A percentile compares a stretch with the other conserved stretches of the same genome.
These are phyloP conservation scores for Cryphonectria parasitica DNA, from an alignment of 2,329 filamentous ascomycete species.

Conservation along the genomic window DNA sequence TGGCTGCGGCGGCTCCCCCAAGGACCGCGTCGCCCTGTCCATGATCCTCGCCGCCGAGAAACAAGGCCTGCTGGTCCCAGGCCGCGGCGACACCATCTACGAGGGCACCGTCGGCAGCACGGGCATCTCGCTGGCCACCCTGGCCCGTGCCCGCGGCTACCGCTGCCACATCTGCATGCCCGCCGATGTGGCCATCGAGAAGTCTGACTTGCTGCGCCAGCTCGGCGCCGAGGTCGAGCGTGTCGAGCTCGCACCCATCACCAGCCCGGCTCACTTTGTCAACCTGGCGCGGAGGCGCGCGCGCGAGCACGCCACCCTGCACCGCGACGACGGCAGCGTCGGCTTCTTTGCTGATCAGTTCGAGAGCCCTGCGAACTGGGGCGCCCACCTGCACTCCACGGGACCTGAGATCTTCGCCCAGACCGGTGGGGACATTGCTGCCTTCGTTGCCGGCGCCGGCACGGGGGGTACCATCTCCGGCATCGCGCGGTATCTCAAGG, in stretches of 20 bases:
- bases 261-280: constrained; percentile 92
- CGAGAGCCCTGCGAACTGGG: constrained; percentile 87
- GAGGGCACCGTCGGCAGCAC: constrained; percentile 97
- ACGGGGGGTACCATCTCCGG: constrained; percentile 94
- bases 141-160: constrained; percentile 88
- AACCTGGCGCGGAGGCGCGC: constrained; percentile 84
- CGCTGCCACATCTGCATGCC: constrained; percentile 97
- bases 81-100: constrained; percentile 91
- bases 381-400: constrained; percentile 79
- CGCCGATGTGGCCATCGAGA: constrained; percentile 85
- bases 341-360: constrained; percentile 98
- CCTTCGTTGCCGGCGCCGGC: constrained; percentile 90
- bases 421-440: constrained; percentile 74
- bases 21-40: constrained; percentile 89
- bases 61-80: constrained; percentile 73
- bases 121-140: constrained; percentile 88
- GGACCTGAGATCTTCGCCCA: constrained; percentile 89
- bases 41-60: constrained; percentile 87
- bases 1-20: constrained; percentile 89
- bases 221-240: constrained; percentile 92
- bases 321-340: constrained; percentile 63
- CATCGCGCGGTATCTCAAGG: constrained; percentile 81
- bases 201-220: constrained; percentile 84
- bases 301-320: constrained; percentile 67
- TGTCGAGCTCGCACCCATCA: constrained; percentile 88